These are phyloP conservation scores for Cladosporium sp. DNA, from an alignment of 2,329 filamentous ascomycete genomes.

Conservation along the genomic window DNA sequence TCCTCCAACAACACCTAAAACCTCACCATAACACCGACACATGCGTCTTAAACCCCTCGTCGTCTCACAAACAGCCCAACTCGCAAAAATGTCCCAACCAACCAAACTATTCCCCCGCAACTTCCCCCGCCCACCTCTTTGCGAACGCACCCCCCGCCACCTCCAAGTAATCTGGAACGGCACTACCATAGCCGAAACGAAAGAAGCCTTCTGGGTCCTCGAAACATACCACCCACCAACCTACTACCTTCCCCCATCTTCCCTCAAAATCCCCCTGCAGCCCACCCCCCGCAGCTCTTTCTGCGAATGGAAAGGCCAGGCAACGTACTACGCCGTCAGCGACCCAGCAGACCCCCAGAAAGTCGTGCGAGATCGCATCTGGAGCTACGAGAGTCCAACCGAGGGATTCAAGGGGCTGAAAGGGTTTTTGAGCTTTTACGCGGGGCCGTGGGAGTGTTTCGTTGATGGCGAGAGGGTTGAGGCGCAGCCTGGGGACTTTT, in stretches of 20 bases:
- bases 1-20: no score
- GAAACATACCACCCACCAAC: conserved; percentile 62
- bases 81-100: conserved; percentile 10
- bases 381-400: conserved; percentile 57
- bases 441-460: conserved; percentile 59
- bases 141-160: conserved; percentile 52
- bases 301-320: conserved; percentile 60
- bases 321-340: conserved; percentile 54
- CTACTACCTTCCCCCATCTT: conserved; percentile 45
- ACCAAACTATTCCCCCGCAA: conserved; percentile 51
- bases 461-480: conserved; percentile 59
- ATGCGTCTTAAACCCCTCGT: not conserved
- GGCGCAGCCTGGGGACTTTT: conserved; percentile 59
- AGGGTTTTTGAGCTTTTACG: conserved; percentile 57
- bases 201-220: conserved; percentile 57
- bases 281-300: conserved; percentile 46
- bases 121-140: conserved; percentile 56
- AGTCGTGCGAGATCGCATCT: conserved; percentile 50
- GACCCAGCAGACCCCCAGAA: conserved; percentile 36
- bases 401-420: conserved; percentile 50
- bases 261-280: conserved; percentile 45
- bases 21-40: not conserved
- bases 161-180: conserved; percentile 54
- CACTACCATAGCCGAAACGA: conserved; percentile 54
- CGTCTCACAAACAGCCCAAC: conserved; percentile 24